Percentiles rank a stretch among this genome's conserved stretches.
Evolutionary conservation across 2,329 filamentous ascomycete genomes (phyloP).

Genomic region (Diaporthe vexans): DNA sequence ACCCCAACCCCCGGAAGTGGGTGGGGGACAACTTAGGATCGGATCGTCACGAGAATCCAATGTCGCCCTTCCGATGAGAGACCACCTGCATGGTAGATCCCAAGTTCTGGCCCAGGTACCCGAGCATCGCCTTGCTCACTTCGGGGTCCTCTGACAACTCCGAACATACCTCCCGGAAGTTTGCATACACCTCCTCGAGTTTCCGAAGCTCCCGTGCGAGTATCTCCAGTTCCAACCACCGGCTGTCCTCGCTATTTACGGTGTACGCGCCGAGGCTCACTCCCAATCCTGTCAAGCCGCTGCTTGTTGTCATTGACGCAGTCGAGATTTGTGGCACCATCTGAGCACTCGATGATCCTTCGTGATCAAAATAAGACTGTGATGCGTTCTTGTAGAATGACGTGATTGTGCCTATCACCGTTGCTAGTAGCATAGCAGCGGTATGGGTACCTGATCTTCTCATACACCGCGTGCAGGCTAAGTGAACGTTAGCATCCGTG

Average conservation of each 20-base stretch:
- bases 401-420: conserved; percentile 63
- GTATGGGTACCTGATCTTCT: conserved; percentile 59
- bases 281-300: conserved; percentile 47
- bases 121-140: conserved; percentile 61
- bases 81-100: conserved; percentile 59
- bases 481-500: not conserved
- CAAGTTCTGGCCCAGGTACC: conserved; percentile 60
- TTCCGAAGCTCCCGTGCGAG: conserved; percentile 62
- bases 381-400: conserved; percentile 61
- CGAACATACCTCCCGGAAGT: conserved; percentile 58
- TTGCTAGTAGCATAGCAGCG: conserved; percentile 63
- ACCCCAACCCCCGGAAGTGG: conserved; percentile 9
- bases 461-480: conserved; percentile 59
- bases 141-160: conserved; percentile 57
- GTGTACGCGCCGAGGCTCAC: conserved; percentile 61
- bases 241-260: conserved; percentile 60
- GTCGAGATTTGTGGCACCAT: conserved; percentile 41
- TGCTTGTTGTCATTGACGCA: conserved; percentile 1
- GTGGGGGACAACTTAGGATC: not conserved
- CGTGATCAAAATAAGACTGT: conserved; percentile 55
- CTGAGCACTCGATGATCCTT: conserved; percentile 42
- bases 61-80: conserved; percentile 52
- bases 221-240: conserved; percentile 63
- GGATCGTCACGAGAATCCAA: conserved; percentile 46
- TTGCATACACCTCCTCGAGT: conserved; percentile 61